Percentiles rank a stretch among this genome's conserved stretches.
phyloP scores from a whole-genome alignment of 805 yeast genomes.

The Jamesozyma hellenica region DNA sequence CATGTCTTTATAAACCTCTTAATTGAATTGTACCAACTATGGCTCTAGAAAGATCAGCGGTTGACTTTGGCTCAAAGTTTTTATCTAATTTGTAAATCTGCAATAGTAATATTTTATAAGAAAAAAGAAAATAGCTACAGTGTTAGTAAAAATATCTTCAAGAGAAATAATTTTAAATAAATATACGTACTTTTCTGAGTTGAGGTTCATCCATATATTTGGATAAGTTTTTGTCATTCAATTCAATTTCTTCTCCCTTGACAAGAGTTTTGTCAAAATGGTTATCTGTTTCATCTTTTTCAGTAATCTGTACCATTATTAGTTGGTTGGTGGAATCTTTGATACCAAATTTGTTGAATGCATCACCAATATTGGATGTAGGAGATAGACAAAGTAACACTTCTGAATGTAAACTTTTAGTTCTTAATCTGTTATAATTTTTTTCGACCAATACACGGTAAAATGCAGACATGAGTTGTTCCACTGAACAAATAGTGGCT shows the following conservation, averaged over 20 bases:
- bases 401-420: constrained; percentile 64
- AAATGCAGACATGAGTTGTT: constrained; percentile 52
- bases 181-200: constrained; percentile 28
- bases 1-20: constrained; percentile 31
- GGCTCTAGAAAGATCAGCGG: constrained; percentile 31
- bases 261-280: constrained; percentile 11
- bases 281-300: constrained; percentile 9
- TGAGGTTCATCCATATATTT: constrained; percentile 28
- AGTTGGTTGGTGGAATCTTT: constrained; percentile 38
- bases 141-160: not conserved
- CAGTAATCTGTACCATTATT: constrained; percentile 20
- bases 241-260: constrained; percentile 29
- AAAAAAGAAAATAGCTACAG: not conserved
- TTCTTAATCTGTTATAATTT: constrained; percentile 39
- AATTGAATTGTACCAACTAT: constrained; percentile 40
- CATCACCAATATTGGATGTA: constrained; percentile 56
- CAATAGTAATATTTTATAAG: not conserved
- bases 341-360: constrained; percentile 61
- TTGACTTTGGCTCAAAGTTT: constrained; percentile 13
- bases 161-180: not conserved
- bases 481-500: constrained; percentile 43
- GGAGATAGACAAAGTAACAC: constrained; percentile 61
- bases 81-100: constrained; percentile 24
- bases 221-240: constrained; percentile 28
- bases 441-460: constrained; percentile 51